These are phyloP conservation scores for Chytriomyces sp. DNA, from an alignment of 192 early-diverging fungal genomes.

Conservation along the genomic window DNA sequence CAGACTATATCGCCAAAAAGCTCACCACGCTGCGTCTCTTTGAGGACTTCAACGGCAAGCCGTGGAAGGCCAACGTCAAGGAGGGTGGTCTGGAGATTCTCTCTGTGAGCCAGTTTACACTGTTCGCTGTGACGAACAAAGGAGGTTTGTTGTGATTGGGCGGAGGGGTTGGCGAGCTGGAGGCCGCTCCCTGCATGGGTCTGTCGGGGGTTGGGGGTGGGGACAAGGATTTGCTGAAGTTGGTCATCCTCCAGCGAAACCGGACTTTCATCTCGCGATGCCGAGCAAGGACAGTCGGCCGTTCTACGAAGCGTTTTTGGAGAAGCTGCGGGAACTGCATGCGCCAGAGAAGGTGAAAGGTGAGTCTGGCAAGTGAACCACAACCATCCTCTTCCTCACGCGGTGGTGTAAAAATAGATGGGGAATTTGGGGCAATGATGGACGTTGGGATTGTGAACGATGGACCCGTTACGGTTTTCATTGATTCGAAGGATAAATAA, in stretches of 20 bases:
- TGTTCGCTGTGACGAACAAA: slow-evolving; percentile 80
- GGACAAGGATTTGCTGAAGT: too few species aligned
- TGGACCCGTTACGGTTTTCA: slow-evolving; percentile 33
- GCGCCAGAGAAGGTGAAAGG: slow-evolving; percentile 71
- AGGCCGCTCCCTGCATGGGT: neutral
- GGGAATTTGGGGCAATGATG: slow-evolving; percentile 98
- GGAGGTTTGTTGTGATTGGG: slow-evolving; percentile 37
- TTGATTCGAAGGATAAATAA: slow-evolving; percentile 19
- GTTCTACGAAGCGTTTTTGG: slow-evolving; percentile 78
- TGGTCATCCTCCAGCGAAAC: too few species aligned
- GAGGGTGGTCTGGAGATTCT: slow-evolving; percentile 75
- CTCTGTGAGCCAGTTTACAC: slow-evolving; percentile 92
- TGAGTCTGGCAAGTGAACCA: slow-evolving; percentile 27
- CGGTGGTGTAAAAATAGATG: slow-evolving; percentile 66
- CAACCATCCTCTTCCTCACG: neutral
- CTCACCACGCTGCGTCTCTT: slow-evolving; percentile 78
- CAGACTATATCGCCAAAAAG: slow-evolving; percentile 87
- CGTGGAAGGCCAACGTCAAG: slow-evolving; percentile 82
- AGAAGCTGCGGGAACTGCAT: slow-evolving; percentile 65
- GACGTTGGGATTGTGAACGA: slow-evolving; percentile 86
- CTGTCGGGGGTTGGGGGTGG: slow-evolving; percentile 35
- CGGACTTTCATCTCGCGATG: slow-evolving; percentile 93
- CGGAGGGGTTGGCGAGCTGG: neutral
- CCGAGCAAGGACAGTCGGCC: slow-evolving; percentile 63
- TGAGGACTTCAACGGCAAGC: slow-evolving; percentile 60